phyloP scores from a whole-genome alignment of 371 early-diverging fungal genomes.

The Lichtheimia ornata region DNA sequence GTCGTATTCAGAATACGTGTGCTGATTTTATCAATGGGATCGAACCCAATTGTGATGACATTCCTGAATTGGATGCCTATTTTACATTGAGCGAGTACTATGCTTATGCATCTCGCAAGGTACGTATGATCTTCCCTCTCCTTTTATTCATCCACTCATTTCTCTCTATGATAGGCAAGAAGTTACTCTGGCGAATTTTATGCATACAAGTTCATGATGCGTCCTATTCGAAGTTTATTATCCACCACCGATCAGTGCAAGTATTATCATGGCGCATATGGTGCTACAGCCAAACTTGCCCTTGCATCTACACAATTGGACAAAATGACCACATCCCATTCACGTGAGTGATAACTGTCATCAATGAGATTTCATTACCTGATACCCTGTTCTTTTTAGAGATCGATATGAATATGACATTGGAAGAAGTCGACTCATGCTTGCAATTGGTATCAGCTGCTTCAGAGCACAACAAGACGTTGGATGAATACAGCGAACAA shows the following conservation, averaged over 20 bases:
- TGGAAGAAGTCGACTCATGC: conserved; percentile 23
- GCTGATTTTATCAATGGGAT: conserved; percentile 18
- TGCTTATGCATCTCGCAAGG: conserved; percentile 40
- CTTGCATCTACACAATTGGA: conserved; percentile 35
- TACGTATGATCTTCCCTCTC: conserved; percentile 1
- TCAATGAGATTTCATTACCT: not conserved
- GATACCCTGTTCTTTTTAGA: conserved; percentile 11
- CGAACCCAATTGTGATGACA: conserved; percentile 15
- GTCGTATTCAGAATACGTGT: conserved; percentile 25
- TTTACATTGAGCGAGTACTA: conserved; percentile 42
- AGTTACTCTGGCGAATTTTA: conserved; percentile 26
- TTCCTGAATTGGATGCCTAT: conserved; percentile 34
- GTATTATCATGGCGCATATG: conserved; percentile 37
- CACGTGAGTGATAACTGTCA: conserved; percentile 16
- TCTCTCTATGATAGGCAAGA: conserved; percentile 16
- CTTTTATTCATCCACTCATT: too few species aligned
- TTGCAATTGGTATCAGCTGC: conserved; percentile 9
- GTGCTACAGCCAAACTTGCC: conserved; percentile 31
- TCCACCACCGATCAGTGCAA: conserved; percentile 4
- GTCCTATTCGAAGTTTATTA: conserved; percentile 19
- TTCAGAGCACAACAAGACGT: conserved; percentile 1
- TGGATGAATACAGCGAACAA: conserved; percentile 17
- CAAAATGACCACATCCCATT: conserved; percentile 18
- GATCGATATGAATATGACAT: conserved; percentile 22
- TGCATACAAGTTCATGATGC: conserved; percentile 34